phyloP scores from a whole-genome alignment of 2,329 filamentous ascomycete genomes.

The Pseudocercospora ulei region DNA sequence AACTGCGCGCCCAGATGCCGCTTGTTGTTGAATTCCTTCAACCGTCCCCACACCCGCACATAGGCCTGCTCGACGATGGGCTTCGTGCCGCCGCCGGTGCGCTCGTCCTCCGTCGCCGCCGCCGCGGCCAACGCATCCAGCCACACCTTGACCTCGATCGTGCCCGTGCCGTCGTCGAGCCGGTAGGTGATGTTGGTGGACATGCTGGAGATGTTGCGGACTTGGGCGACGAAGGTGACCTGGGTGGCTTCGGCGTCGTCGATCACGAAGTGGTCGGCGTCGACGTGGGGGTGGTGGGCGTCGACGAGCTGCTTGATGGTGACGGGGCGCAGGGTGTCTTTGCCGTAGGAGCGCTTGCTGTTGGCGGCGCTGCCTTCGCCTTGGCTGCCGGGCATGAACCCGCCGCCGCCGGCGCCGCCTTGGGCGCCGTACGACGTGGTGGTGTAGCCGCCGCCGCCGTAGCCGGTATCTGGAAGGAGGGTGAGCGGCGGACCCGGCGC shows the following conservation, averaged over 20 bases:
- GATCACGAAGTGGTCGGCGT: constrained; percentile 65
- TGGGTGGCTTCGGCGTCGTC: constrained; percentile 63
- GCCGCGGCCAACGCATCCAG: constrained; percentile 59
- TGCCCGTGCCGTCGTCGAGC: constrained; percentile 78
- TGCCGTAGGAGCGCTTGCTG: constrained; percentile 50
- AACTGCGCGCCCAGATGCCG: constrained; percentile 69
- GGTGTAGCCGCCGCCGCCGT: constrained; percentile 41
- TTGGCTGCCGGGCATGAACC: constrained; percentile 48
- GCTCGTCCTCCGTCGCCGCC: constrained; percentile 35
- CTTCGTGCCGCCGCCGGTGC: constrained; percentile 36
- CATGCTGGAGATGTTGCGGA: constrained; percentile 76
- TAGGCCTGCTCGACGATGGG: constrained; percentile 64
- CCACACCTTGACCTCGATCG: constrained; percentile 86
- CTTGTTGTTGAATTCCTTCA: constrained; percentile 78
- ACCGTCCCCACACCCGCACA: constrained; percentile 72
- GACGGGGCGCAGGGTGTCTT: constrained; percentile 82
- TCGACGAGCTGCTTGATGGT: constrained; percentile 92
- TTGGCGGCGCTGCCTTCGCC: constrained; percentile 37
- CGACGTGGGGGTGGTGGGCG: constrained; percentile 63
- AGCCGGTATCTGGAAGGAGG: constrained; percentile 5
- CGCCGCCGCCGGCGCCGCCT: constrained; percentile 49
- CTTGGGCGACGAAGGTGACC: constrained; percentile 79
- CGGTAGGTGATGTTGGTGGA: constrained; percentile 86
- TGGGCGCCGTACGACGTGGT: constrained; percentile 49
- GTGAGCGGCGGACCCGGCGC: background rate